Evolutionary conservation across 2,329 filamentous ascomycete genomes (phyloP), one percentile per base, ranked within the genome.

Genomic region (Sporothrix globosa): DNA sequence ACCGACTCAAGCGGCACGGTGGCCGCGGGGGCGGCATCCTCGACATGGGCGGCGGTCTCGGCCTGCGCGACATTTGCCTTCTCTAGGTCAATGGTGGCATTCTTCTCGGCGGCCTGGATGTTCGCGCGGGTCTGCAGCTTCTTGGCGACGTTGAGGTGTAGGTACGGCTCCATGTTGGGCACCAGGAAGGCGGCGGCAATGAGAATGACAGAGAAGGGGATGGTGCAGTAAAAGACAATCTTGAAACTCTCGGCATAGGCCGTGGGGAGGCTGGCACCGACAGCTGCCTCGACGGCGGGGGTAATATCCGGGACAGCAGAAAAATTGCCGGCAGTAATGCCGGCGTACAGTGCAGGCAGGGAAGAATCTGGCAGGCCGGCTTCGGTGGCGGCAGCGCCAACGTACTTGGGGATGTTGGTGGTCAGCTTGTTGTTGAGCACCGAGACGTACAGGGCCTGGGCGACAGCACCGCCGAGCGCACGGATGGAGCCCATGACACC

Each of bases 401-500:
- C 80, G 65, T 79, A 77, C 50, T 74, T 68, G 10, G 77, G 76
- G 19, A 82, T 73, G 70, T 78, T 78, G 68, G 77, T 75, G 52
- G 75, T 71, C 17, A 81, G 74, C 71, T 80, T 75, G 72, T 80
- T 81, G 67, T 73, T 75, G 34, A 81, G 76, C 46, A 83, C 74
- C n/a, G 78, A 78, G 9, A 75, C 71, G 73, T 81, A 82, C 50
- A 82, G 72, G 30, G 79, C 77, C 67, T 78, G 77, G 1, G 79
- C 77, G 19, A 82, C 75, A 46, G 80, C 78, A 39, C 79, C 80
- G n/a, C 80, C 80, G 3, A 80, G 77, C 4, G 80, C 80, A 41
- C 83, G 81, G 69, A 84, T 82, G 24, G 80, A 82, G 13, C 83
- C 82, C 41, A 84, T 80, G 27, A 82, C 78, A 21, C 82, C 82